phyloP scores from a whole-genome alignment of 371 early-diverging fungal genomes.

The Dichotomocladium elegans region DNA sequence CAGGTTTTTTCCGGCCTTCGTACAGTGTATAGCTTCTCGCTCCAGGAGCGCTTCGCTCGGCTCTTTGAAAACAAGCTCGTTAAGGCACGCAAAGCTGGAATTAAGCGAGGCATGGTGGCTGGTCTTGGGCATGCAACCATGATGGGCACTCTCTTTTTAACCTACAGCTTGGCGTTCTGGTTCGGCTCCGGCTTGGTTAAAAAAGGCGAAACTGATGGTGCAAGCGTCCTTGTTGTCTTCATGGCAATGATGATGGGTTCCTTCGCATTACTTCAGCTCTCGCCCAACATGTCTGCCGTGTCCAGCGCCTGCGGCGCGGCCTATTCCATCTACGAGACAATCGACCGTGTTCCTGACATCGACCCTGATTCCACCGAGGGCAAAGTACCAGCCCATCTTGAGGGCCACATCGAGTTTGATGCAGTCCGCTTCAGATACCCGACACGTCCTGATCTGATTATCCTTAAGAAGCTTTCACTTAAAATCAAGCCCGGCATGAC shows the following conservation, averaged over 20 bases:
- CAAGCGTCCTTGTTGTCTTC: constrained; percentile 61
- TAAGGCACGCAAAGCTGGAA: constrained; percentile 32
- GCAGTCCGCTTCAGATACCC: constrained; percentile 73
- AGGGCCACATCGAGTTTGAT: constrained; percentile 64
- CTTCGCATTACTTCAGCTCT: constrained; percentile 37
- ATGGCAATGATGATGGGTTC: constrained; percentile 69
- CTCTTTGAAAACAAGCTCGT: constrained; percentile 51
- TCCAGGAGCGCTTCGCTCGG: constrained; percentile 59
- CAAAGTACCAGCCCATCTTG: constrained; percentile 27
- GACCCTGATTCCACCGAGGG: constrained; percentile 57
- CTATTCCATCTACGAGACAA: constrained; percentile 62
- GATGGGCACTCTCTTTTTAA: constrained; percentile 53
- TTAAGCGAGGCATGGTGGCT: constrained; percentile 34
- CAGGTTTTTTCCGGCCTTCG: constrained; percentile 80
- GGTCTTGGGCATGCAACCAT: constrained; percentile 52
- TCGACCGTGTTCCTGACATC: constrained; percentile 70
- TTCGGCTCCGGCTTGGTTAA: constrained; percentile 56
- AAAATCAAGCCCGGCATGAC: constrained; percentile 64
- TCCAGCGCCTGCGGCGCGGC: constrained; percentile 63
- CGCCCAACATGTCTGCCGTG: constrained; percentile 61
- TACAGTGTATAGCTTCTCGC: constrained; percentile 80
- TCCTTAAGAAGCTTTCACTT: constrained; percentile 56
- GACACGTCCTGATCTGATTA: constrained; percentile 61
- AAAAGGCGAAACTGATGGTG: constrained; percentile 5
- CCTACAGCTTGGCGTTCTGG: constrained; percentile 69